These are phyloP conservation scores for Tylopilus subfusipes DNA, from an alignment of 768 basidiomycete species.

Conservation along the genomic window DNA sequence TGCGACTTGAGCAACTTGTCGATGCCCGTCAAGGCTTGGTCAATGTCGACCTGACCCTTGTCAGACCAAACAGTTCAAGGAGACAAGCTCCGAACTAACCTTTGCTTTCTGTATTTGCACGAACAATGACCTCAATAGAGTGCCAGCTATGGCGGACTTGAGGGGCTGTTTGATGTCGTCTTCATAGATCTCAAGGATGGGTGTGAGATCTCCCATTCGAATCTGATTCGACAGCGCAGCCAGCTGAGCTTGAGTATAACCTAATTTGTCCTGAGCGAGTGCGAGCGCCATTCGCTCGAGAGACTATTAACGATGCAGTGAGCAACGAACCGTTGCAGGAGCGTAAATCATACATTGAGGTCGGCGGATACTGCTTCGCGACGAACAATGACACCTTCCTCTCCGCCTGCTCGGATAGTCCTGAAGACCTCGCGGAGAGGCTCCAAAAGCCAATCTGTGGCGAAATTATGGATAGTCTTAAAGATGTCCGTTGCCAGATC, in stretches of 20 bases:
- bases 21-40: slow-evolving; percentile 85
- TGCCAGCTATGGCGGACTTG: slow-evolving; percentile 75
- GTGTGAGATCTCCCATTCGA: slow-evolving; percentile 77
- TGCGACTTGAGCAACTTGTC: slow-evolving; percentile 93
- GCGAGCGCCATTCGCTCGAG: slow-evolving; percentile 90
- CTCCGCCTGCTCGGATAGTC: slow-evolving; percentile 80
- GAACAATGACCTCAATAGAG: slow-evolving; percentile 77
- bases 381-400: slow-evolving; percentile 70
- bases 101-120: slow-evolving; percentile 97
- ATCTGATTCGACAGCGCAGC: slow-evolving; percentile 61
- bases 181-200: slow-evolving; percentile 86
- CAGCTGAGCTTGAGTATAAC: slow-evolving; percentile 63
- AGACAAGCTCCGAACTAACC: slow-evolving; percentile 35
- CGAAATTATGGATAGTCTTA: slow-evolving; percentile 69
- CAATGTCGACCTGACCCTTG: slow-evolving; percentile 73
- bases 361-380: slow-evolving; percentile 83
- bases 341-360: slow-evolving; percentile 54
- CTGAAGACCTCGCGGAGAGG: slow-evolving; percentile 78
- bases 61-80: neutral
- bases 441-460: slow-evolving; percentile 80
- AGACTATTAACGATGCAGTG: slow-evolving; percentile 47
- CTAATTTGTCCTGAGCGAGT: slow-evolving; percentile 76
- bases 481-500: slow-evolving; percentile 56
- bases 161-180: slow-evolving; percentile 87
- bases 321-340: neutral